These are phyloP conservation scores for Paramecium primaurelia DNA, from an alignment of 73 alveolate species.

Conservation along the genomic window DNA sequence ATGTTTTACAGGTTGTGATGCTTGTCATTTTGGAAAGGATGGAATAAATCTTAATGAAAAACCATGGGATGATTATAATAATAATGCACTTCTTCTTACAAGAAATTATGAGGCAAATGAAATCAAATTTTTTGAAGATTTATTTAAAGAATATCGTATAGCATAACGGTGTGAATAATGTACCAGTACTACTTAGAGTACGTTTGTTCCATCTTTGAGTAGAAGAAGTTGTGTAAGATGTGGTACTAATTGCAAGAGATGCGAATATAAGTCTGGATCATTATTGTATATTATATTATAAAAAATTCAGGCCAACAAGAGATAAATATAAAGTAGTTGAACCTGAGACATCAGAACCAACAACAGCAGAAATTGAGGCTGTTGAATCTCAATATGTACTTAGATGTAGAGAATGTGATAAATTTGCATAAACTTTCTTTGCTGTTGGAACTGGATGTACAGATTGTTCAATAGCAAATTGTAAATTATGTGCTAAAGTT, in stretches of 20 bases:
- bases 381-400: neutral
- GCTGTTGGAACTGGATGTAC: constrained; percentile 2
- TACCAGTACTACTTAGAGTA: neutral
- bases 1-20: constrained; percentile 12
- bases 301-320: neutral
- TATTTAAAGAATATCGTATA: neutral
- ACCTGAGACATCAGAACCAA: neutral
- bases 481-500: constrained; percentile 15
- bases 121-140: neutral
- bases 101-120: neutral
- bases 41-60: neutral
- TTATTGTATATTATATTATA: neutral
- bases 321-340: neutral
- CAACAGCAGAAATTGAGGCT: neutral
- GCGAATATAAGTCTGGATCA: neutral
- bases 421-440: neutral
- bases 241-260: neutral
- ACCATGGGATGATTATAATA: neutral
- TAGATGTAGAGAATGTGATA: constrained; percentile 17
- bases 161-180: neutral
- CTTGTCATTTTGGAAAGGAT: neutral
- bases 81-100: neutral
- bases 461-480: neutral
- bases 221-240: neutral
- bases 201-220: neutral